Base-by-base conservation (phyloP, 2,329 filamentous ascomycete species). In the Ophiostoma quercus region DNA sequence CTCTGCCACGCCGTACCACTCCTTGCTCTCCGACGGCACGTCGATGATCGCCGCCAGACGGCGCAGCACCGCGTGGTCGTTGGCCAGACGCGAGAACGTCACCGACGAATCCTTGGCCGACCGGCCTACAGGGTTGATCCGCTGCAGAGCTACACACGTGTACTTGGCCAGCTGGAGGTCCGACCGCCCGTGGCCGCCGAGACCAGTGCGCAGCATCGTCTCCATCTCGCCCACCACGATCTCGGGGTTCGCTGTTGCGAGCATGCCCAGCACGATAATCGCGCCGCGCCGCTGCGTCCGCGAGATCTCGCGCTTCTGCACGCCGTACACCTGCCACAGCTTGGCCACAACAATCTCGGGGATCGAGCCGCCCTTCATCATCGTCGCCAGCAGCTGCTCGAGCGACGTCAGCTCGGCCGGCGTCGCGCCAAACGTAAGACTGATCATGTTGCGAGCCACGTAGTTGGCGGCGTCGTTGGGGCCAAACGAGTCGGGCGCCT, bases 381-480 rank as follows among this genome's bases (percentile, higher is more conserved):
- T 99, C 0, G 93, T 98, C 72, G 92, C 92, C 7, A 99, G 84
- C 3, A 99, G 84, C 79, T 99, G 95, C 79, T 99, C 95, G 9
- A 99, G 84, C 66, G 93, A 98, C 0, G 95, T 99, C 69, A 99
- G 82, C 78, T 99, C 95, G 0, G 96, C 95, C 0, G 94, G 92
- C 0, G 94, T 96, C 1, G 94, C 94, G 37, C 94, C 94, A 78
- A 97, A 98, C 0, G 95, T 99, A 76, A 99, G 82, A 83, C 94
- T 97, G 79, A 98, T 98, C 94, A 99, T 99, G 80, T 98, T 99
- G 72, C 94, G 88, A 34, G 94, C 94, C 76, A 99, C 90, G 77
- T 96, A 99, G 78, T 96, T 97, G 66, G 95, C 94, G 2, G 94
- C 89, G 76, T 97, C 94, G 74, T 97, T 97, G 39, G 88, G 83